phyloP scores from a whole-genome alignment of 768 basidiomycete genomes.

The Pleurotus ostreatus region DNA sequence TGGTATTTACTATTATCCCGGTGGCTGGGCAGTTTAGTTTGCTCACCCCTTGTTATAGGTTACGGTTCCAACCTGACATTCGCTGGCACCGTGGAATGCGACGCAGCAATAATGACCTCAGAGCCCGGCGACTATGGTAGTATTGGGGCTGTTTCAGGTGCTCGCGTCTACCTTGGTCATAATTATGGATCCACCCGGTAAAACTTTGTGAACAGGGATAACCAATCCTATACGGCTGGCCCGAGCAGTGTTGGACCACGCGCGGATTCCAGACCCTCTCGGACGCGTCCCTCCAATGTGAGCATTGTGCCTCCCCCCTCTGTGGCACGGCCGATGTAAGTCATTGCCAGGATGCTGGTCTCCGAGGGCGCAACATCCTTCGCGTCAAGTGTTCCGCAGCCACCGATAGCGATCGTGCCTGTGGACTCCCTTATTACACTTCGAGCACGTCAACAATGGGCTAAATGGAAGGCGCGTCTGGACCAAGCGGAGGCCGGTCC shows the following conservation, averaged over 20 bases:
- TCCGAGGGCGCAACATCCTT: constrained; percentile 58
- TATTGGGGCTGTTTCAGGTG: constrained; percentile 71
- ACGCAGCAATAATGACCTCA: constrained; percentile 69
- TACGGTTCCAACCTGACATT: constrained; percentile 76
- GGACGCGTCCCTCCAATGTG: constrained; percentile 72
- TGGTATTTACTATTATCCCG: constrained; percentile 32
- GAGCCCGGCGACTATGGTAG: constrained; percentile 50
- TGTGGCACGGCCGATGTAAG: neutral
- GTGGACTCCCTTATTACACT: constrained; percentile 46
- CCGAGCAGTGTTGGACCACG: constrained; percentile 49
- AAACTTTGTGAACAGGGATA: constrained; percentile 39
- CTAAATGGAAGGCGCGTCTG: constrained; percentile 52
- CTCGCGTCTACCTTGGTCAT: neutral
- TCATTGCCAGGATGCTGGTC: constrained; percentile 47
- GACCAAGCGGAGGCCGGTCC: constrained; percentile 13
- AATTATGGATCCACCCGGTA: neutral
- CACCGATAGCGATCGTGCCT: constrained; percentile 29
- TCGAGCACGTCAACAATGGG: constrained; percentile 51
- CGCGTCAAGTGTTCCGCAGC: constrained; percentile 25
- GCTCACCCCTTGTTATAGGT: constrained; percentile 33
- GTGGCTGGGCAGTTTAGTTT: neutral
- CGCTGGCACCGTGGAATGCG: constrained; percentile 76
- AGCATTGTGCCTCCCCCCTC: constrained; percentile 17
- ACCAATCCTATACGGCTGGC: constrained; percentile 70
- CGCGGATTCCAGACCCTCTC: constrained; percentile 40